Base-by-base conservation (phyloP, 306 rosid species). In the Benincasa hispida region DNA sequence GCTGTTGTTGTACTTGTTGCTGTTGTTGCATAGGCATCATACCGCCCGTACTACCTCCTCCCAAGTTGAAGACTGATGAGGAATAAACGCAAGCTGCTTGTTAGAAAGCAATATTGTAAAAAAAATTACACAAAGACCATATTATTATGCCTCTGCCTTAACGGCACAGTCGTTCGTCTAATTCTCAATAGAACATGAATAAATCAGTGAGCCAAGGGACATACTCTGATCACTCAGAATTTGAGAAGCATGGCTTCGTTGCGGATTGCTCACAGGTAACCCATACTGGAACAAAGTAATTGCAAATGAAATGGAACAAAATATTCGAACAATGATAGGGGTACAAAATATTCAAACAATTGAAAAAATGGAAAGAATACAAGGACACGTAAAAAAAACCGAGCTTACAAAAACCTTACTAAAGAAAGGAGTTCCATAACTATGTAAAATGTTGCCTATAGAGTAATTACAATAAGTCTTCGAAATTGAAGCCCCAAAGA, bases 41-140 rank as follows among this genome's bases (percentile, higher is more conserved):
- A 55, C 89, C 84, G 54, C 93, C 79, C 3, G 96, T 80, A 87
- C 88, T 93, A 72, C 88, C 87, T 15, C 88, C 72, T 84, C 96
- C 98, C 90, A 91, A 85, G 78, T 87, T 91, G 83, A 85, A 93
- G 86, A 93, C 97, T 91, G 91, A 83, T 84, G 91, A 83, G 84
- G 83, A 22, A 69, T 41, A 79, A 68, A 39, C 34, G 18, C 81
- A 27, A 56, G 63, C 47, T 59, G 61, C 35, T 55, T 59, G 53
- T 75, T 56, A 75, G 68, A 37, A 1, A 21, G 53, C 22, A 18
- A 54, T 34, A 34, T 65, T 18, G 12, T 17, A 65, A 2, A 35
- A 63, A n/a, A 18, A 6, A 2, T 28, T 62, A 62, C 27, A 65
- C 50, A 3, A 28, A 14, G 39, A 61, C n/a, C 39, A 60, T 59